Evolutionary conservation across 2,329 filamentous ascomycete genomes (phyloP).

Genomic region (Cucurbitaria berberidis): DNA sequence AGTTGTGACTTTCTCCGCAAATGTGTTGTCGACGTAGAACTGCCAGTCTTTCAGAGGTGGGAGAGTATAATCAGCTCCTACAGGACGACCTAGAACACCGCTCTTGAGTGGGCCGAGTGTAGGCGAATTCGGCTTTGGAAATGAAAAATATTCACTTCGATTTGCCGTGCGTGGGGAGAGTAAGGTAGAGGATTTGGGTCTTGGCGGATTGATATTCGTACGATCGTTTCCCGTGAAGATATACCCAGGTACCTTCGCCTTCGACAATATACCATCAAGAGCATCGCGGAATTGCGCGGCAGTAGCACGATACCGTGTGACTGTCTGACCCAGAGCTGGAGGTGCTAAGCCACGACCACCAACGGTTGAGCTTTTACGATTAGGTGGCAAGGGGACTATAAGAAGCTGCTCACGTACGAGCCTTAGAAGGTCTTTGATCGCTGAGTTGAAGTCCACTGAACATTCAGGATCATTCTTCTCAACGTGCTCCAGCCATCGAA

Average conservation of each 20-base stretch:
- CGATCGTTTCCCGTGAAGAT: conserved; percentile 9
- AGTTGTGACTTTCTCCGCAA: not conserved
- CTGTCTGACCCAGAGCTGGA: not conserved
- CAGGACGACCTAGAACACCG: too few species aligned
- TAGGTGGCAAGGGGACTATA: conserved; percentile 10
- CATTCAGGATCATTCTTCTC: conserved; percentile 7
- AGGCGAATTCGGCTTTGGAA: too few species aligned
- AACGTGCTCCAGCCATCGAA: conserved; percentile 14
- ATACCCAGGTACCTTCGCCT: not conserved
- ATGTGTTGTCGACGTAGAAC: not conserved
- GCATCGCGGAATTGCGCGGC: conserved; percentile 14
- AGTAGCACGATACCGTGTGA: conserved; percentile 15
- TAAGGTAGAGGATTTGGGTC: not conserved
- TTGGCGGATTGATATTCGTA: conserved; percentile 2
- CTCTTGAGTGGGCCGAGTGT: too few species aligned
- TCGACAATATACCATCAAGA: conserved; percentile 11
- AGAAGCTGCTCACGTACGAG: conserved; percentile 14
- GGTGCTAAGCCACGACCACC: not conserved
- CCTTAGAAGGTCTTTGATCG: conserved; percentile 10
- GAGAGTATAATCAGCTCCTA: not conserved
- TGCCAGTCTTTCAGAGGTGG: not conserved
- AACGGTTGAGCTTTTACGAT: conserved; percentile 1
- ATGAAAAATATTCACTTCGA: too few species aligned
- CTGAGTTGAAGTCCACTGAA: not conserved
- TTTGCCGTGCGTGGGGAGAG: too few species aligned